These are phyloP conservation scores for Saitozyma sp. DNA, from an alignment of 768 basidiomycete species.

Conservation along the genomic window DNA sequence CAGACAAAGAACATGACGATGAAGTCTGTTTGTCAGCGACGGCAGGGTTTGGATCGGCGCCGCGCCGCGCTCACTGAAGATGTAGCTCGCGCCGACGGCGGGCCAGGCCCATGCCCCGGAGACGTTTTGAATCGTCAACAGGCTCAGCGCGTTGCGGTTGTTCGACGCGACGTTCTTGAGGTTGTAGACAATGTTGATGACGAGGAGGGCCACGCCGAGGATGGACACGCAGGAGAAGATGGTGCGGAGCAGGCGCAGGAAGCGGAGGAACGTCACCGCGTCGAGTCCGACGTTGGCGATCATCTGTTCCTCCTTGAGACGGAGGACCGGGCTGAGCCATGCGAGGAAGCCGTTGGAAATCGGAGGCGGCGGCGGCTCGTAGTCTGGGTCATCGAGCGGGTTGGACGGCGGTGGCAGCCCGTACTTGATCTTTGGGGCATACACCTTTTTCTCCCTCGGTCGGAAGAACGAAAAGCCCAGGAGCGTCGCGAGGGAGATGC, in stretches of 20 bases:
- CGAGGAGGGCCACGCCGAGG: conserved; percentile 61
- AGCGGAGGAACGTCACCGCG: conserved; percentile 87
- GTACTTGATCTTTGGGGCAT: conserved; percentile 90
- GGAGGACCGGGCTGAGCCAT: conserved; percentile 83
- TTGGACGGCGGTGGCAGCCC: conserved; percentile 49
- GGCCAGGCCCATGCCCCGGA: conserved; percentile 70
- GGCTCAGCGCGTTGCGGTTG: conserved; percentile 54
- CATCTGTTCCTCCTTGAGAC: conserved; percentile 83
- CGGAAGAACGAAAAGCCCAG: conserved; percentile 75
- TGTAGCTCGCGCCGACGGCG: conserved; percentile 79
- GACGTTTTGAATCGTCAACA: conserved; percentile 82
- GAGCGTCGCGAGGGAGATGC: conserved; percentile 52
- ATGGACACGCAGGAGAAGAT: conserved; percentile 47
- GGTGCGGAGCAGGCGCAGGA: conserved; percentile 75
- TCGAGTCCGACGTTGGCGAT: conserved; percentile 69
- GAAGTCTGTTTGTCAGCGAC: conserved; percentile 22
- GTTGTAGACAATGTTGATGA: conserved; percentile 85
- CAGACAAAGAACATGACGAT: conserved; percentile 46
- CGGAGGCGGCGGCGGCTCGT: conserved; percentile 56
- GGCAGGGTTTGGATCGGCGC: not conserved
- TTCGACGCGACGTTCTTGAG: conserved; percentile 61
- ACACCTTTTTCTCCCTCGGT: conserved; percentile 69
- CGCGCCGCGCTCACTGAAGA: conserved; percentile 61
- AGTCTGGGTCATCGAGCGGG: conserved; percentile 43
- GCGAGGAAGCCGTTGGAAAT: conserved; percentile 80